Evolutionary conservation across 192 early-diverging fungal species (phyloP), one percentile per base, ranked within the genome.

Genomic region (Backusella tuberculispora): DNA sequence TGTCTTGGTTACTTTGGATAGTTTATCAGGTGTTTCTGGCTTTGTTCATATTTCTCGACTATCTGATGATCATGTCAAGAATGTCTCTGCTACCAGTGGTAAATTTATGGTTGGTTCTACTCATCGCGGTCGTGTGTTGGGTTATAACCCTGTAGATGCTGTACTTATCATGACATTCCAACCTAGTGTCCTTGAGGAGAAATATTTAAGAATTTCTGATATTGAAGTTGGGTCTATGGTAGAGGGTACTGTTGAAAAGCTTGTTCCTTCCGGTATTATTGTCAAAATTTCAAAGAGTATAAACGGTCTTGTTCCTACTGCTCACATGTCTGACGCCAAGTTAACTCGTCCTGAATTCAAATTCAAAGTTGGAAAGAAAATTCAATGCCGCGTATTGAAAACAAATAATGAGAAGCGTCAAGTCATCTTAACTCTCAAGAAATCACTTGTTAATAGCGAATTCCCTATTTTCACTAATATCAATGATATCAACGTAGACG

Each of bases 91-190:
- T 10, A 78, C 78, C 66, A 80, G 74, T 15, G 91, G 91, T 42
- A 82, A 81, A 29, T 95, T 84, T 76, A 81, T 76, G n/a, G 42
- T 92, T 3, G 97, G 90, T 48, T 89, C 88, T 15, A 78, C 70
- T 14, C 96, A 98, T 76, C 85, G 87, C 37, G 95, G 83, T 63
- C 88, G 96, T 69, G 91, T 98, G 6, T 75, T 96, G 40, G 90
- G 90, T 13, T 93, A 92, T 76, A 92, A 95, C 50, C 85, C 90
- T 56, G 88, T 92, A 9, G 94, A 94, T 74, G 88, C 88, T 26
- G 46, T 96, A 2, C 78, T 94, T n/a, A 86, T 88, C 38, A 77
- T 96, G 40, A 91, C 92, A 42, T 85, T 96, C 29, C 86, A 95
- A 76, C 78, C 85, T 17, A 88, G 87, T 29, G 82, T 94, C 5